Percentiles rank a stretch among this genome's conserved stretches.
Evolutionary conservation across 164 flowering plant genomes (phyloP).

Genomic region (Piper longum): DNA sequence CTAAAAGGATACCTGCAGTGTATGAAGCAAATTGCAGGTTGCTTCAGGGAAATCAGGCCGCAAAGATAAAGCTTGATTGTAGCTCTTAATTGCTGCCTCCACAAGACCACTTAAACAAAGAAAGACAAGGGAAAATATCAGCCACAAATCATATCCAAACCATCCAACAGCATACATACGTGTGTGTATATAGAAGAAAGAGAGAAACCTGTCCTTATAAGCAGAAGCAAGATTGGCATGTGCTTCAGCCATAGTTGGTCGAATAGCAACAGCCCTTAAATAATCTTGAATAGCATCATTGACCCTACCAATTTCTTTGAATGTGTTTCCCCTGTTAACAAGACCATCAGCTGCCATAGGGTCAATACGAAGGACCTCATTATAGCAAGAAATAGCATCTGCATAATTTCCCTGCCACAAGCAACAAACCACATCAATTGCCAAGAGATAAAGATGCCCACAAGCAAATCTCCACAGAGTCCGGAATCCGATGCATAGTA

Average conservation of each 20-base stretch:
- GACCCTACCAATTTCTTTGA: slow-evolving; percentile 90
- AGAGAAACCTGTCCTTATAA: slow-evolving; percentile 75
- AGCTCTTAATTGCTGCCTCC: slow-evolving; percentile 83
- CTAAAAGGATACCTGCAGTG: slow-evolving; percentile 56
- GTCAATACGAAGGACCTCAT: slow-evolving; percentile 96
- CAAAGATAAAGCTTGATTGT: slow-evolving; percentile 62
- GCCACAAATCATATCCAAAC: too few species aligned
- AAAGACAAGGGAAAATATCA: too few species aligned
- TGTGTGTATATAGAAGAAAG: background rate
- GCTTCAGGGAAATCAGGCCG: slow-evolving; percentile 98
- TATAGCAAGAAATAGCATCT: slow-evolving; percentile 96
- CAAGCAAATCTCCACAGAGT: too few species aligned
- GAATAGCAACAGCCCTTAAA: slow-evolving; percentile 51
- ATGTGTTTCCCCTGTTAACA: slow-evolving; percentile 89
- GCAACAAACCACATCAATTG: background rate
- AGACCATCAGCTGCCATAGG: slow-evolving; percentile 95
- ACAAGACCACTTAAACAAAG: slow-evolving; percentile 60
- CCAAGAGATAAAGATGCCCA: background rate
- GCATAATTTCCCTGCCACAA: slow-evolving; percentile 66
- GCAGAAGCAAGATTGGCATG: slow-evolving; percentile 99
- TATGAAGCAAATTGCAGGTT: slow-evolving; percentile 93
- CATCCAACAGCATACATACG: too few species aligned
- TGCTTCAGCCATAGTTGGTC: slow-evolving; percentile 95
- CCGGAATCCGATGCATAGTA: too few species aligned
- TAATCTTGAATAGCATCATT: slow-evolving; percentile 96